Evolutionary conservation across 208 protist genomes (phyloP).

Genomic region (Polymyxa betae): DNA sequence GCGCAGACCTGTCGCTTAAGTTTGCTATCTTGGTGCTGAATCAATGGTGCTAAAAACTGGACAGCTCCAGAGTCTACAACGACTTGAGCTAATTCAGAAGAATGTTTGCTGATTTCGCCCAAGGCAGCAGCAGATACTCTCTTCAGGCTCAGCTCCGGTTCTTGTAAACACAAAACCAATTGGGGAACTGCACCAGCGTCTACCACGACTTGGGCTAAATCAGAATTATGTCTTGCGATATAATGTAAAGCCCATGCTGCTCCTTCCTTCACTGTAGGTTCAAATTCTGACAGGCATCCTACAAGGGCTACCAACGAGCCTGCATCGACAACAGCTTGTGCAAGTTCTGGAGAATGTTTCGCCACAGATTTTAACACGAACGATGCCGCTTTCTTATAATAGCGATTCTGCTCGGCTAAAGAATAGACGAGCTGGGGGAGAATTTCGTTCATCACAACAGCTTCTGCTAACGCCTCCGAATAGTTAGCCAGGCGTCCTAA

Average conservation of each 20-base stretch:
- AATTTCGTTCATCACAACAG: conserved; percentile 93
- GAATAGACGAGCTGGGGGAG: conserved; percentile 96
- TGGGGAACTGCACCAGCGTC: conserved; percentile 91
- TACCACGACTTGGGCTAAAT: conserved; percentile 86
- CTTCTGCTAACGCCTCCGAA: conserved; percentile 93
- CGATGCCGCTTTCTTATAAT: conserved; percentile 96
- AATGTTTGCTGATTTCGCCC: conserved; percentile 74
- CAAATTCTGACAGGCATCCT: conserved; percentile 94
- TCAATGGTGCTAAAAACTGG: conserved; percentile 92
- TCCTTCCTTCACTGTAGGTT: conserved; percentile 94
- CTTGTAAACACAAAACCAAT: conserved; percentile 94
- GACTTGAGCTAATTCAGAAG: conserved; percentile 85
- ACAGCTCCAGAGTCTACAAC: conserved; percentile 93
- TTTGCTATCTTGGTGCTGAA: conserved; percentile 87
- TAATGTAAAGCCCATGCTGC: conserved; percentile 96
- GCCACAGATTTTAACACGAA: conserved; percentile 95
- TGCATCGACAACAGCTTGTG: conserved; percentile 93
- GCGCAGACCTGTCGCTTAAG: conserved; percentile 91
- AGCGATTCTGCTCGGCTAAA: conserved; percentile 91
- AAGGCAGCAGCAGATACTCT: conserved; percentile 91
- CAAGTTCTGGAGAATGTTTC: conserved; percentile 91
- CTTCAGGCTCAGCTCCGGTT: conserved; percentile 95
- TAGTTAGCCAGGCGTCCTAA: conserved; percentile 95
- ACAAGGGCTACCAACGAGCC: conserved; percentile 93
- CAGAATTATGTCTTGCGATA: conserved; percentile 90